phyloP scores from a whole-genome alignment of 129 eudicot species.

The Pulicaria dysenterica region DNA sequence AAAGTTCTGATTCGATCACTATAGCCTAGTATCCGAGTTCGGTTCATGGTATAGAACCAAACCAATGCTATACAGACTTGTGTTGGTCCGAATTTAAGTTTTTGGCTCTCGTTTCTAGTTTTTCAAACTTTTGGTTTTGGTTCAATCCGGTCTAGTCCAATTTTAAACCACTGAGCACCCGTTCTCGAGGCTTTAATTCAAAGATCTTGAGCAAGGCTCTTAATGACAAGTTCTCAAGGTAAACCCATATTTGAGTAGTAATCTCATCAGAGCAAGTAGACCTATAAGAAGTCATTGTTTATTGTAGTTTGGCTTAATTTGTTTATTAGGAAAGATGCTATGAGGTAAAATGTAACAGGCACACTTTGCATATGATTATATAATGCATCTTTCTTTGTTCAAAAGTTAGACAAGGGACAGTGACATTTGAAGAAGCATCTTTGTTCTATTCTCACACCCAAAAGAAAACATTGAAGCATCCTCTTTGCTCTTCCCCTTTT shows the following conservation, averaged over 20 bases:
- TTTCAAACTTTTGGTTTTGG: no score
- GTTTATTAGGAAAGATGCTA: constrained; percentile 6
- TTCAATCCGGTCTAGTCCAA: not conserved
- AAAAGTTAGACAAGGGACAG: constrained; percentile 30
- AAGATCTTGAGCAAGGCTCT: not conserved
- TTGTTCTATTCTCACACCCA: constrained; percentile 39
- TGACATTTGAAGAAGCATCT: constrained; percentile 32
- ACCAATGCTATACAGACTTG: no score
- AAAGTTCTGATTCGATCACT: no score
- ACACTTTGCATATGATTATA: constrained; percentile 22
- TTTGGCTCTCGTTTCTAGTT: no score
- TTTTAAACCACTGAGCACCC: not conserved
- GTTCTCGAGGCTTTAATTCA: not conserved
- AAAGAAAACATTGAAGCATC: constrained; percentile 41
- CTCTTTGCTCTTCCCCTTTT: constrained; percentile 33
- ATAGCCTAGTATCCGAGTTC: no score
- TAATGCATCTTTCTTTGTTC: constrained; percentile 25
- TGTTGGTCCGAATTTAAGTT: no score
- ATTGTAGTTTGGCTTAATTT: not conserved
- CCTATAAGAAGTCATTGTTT: not conserved
- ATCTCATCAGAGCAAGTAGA: not conserved
- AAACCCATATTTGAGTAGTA: not conserved
- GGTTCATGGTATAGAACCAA: no score
- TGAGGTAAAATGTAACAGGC: constrained; percentile 16
- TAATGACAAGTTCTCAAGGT: not conserved